Evolutionary conservation across 441 rosid genomes (phyloP), one percentile per base, ranked within the genome.

Genomic region (Adansonia grandidieri): DNA sequence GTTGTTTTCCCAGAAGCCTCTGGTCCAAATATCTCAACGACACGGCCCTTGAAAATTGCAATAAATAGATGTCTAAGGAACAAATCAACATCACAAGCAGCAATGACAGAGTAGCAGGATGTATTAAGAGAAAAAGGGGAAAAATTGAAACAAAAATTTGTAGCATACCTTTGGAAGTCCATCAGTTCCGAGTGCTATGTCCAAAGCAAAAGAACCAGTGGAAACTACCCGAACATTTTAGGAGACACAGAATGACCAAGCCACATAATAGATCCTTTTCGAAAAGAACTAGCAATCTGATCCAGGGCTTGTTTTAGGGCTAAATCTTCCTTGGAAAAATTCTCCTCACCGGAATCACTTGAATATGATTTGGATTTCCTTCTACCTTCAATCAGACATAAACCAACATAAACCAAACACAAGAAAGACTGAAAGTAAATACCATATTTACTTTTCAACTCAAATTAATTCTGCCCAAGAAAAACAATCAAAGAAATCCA

Each of bases 1-100:
- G 99, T 96, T 71, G 99, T 96, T 83, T 96, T 96, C 24, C 98
- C 98, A 80, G 98, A 93, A 63, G 99, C 99, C 91, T 92, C 98
- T 7, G 99, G 98, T 71, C 99, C 98, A 88, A 85, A 96, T 77
- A 96, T 90, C 89, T 94, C 99, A 78, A 93, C 92, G 63, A 96
- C 99, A 74, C 99, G 99, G 6, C 99, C 99, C 99, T 96, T 76
- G 73, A 64, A 11, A 74, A 32, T 32, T 32, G 61, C 80, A 86
- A 76, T 8, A 66, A 57, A 81, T 3, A 69, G 53, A 72, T 62
- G 64, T 13, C 72, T 63, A 68, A 83, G 80, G 69, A 77, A 58
- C 78, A 56, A 86, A 71, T 51, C 64, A 71, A 53, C 28, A 62
- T 60, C 40, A 75, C 61, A 51, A 77, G 48, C 13, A 11, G 19